phyloP scores from a whole-genome alignment of 2,329 filamentous ascomycete species.

The Alternaria gaisen region DNA sequence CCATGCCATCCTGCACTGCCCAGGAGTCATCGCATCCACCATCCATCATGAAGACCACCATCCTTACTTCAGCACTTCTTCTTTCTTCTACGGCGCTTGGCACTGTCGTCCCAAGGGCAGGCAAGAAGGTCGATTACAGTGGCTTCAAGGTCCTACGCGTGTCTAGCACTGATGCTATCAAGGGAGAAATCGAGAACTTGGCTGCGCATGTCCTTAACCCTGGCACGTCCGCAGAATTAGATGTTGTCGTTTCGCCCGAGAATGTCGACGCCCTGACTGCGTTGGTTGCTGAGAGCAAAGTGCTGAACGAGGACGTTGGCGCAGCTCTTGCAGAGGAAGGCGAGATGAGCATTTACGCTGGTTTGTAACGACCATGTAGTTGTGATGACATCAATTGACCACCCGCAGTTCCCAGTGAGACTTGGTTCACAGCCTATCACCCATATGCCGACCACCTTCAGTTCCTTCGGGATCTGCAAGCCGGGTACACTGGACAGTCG shows the following conservation, averaged over 20 bases:
- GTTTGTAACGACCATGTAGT: slow-evolving; percentile 22
- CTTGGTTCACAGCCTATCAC: slow-evolving; percentile 51
- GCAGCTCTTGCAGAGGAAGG: slow-evolving; percentile 44
- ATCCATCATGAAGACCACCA: slow-evolving; percentile 40
- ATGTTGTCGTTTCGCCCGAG: slow-evolving; percentile 49
- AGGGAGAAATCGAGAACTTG: slow-evolving; percentile 42
- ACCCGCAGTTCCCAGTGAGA: slow-evolving; percentile 39
- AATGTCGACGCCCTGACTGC: slow-evolving; percentile 43
- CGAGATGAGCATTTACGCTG: slow-evolving; percentile 38
- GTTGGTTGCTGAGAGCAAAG: slow-evolving; percentile 36
- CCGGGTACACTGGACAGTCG: slow-evolving; percentile 42
- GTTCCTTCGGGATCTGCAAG: slow-evolving; percentile 47
- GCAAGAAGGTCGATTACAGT: slow-evolving; percentile 47
- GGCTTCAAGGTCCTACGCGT: slow-evolving; percentile 50
- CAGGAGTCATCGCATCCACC: slow-evolving; percentile 7
- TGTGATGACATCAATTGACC: slow-evolving; percentile 8
- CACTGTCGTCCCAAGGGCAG: slow-evolving; percentile 36
- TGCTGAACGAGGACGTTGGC: slow-evolving; percentile 49
- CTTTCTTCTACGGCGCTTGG: slow-evolving; percentile 32
- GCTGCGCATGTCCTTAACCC: slow-evolving; percentile 46
- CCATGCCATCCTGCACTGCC: slow-evolving; percentile 6
- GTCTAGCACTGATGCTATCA: slow-evolving; percentile 29
- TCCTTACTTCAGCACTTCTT: slow-evolving; percentile 39
- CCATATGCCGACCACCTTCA: slow-evolving; percentile 46
- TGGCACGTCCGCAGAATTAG: slow-evolving; percentile 37